Conservation (phyloP, 2,329 filamentous ascomycete species). For the Monilinia fructigena region DNA sequence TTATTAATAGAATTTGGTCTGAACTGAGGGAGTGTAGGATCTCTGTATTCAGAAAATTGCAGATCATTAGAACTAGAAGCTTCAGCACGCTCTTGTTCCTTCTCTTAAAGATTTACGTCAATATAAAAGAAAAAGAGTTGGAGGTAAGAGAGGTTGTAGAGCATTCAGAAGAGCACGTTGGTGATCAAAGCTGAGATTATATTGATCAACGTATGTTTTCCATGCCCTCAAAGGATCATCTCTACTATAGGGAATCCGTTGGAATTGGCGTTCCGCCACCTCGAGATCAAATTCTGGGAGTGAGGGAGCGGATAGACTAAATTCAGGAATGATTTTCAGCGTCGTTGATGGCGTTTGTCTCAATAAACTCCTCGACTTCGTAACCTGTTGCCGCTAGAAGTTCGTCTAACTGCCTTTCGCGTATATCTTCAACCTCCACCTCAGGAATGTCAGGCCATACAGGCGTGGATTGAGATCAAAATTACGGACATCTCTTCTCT, state of each 20-base stretch:
- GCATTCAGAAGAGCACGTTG: slow-evolving; percentile 6
- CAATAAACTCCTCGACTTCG: slow-evolving; percentile 37
- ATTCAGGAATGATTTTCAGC: neutral
- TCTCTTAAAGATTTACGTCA: slow-evolving; percentile 7
- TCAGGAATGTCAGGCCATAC: slow-evolving; percentile 30
- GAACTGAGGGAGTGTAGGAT: slow-evolving; percentile 69
- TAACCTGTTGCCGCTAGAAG: slow-evolving; percentile 36
- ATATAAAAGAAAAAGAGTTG: slow-evolving; percentile 6
- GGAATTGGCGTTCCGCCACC: slow-evolving; percentile 5
- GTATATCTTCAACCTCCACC: slow-evolving; percentile 37
- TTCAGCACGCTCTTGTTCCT: slow-evolving; percentile 12
- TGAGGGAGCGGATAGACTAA: slow-evolving; percentile 2
- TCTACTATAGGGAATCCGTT: neutral
- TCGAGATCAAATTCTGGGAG: slow-evolving; percentile 13
- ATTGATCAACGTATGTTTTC: slow-evolving; percentile 3
- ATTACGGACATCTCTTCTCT: neutral
- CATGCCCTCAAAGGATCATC: slow-evolving; percentile 14
- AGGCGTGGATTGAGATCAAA: slow-evolving; percentile 6
- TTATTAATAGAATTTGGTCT: slow-evolving; percentile 51
- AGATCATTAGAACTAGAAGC: slow-evolving; percentile 7
- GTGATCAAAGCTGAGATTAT: neutral
- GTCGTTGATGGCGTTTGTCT: neutral
- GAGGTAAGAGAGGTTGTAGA: neutral
- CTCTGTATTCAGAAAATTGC: slow-evolving; percentile 37
- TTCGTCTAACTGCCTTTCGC: slow-evolving; percentile 35